phyloP scores from a whole-genome alignment of 495 filamentous ascomycete genomes.

The Neurospora sp. region DNA sequence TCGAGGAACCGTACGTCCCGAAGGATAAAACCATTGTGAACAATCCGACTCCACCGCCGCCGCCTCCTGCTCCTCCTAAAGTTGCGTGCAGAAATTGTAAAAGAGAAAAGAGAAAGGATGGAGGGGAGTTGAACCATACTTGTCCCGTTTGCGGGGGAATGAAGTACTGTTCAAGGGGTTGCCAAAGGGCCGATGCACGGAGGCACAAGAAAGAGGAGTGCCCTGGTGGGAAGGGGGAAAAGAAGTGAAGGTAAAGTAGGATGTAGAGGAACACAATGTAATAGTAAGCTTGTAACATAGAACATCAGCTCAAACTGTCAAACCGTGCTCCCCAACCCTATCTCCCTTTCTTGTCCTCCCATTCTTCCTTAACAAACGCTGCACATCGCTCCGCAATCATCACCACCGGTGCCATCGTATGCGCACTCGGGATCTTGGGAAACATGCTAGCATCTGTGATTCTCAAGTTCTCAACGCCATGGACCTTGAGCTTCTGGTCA shows the following conservation, averaged over 20 bases:
- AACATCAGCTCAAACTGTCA: not conserved
- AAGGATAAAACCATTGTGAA: conserved; percentile 1
- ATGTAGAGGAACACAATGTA: not conserved
- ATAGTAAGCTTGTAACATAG: not conserved
- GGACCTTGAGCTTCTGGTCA: conserved; percentile 35
- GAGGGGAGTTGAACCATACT: conserved; percentile 13
- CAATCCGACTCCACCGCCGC: not conserved
- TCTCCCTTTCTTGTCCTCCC: conserved; percentile 4
- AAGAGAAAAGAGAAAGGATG: conserved; percentile 8
- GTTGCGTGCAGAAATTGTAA: conserved; percentile 18
- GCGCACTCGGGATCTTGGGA: conserved; percentile 33
- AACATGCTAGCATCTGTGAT: conserved; percentile 44
- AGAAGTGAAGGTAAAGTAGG: not conserved
- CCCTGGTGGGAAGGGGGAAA: not conserved
- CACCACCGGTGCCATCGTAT: conserved; percentile 37
- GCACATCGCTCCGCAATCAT: conserved; percentile 44
- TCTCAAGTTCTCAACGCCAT: conserved; percentile 29
- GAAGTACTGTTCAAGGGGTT: conserved; percentile 24
- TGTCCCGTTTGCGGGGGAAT: conserved; percentile 19
- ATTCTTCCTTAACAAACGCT: conserved; percentile 34
- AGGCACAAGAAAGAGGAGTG: conserved; percentile 20
- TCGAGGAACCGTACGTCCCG: conserved; percentile 20
- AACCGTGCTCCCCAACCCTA: not conserved
- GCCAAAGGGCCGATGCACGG: conserved; percentile 28
- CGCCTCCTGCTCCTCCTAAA: not conserved